Base-by-base conservation (phyloP, 2,329 filamentous ascomycete species). In the Niveomyces coronatus region DNA sequence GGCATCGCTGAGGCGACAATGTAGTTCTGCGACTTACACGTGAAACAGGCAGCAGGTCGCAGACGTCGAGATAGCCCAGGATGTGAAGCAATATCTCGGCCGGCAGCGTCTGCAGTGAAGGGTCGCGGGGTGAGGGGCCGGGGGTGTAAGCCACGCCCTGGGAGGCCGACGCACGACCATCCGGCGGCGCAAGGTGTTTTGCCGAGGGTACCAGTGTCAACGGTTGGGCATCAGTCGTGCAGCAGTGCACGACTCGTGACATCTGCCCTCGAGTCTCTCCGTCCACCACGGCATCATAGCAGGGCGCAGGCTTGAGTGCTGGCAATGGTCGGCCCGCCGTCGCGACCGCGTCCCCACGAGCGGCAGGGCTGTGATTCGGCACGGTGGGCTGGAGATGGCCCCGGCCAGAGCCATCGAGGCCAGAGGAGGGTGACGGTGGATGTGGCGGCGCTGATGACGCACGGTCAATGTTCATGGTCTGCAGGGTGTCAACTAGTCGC, bases 11-110 rank as follows among this genome's bases (percentile, higher is more conserved):
- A 14, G 11, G n/a, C 14, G 31, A 9, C 26, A 19, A 16, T 29
- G 28, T 15, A 40, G 18, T 28, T 24, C 15, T 22, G 29, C 38
- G 19, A 64, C 65, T 56, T 65, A 77, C 73, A 59, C 73, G 64
- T 36, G 73, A 77, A 37, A 63, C 64, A 44, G 65, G 61, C 37
- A 77, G 57, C 42, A 77, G 54, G 53, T 78, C 74, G 50, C 61
- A 62, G 31, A 77, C 70, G 44, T 78, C 74, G 39, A 78, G 57
- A 46, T 68, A 73, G 37, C 64, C 61, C 44, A 76, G 57, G 29
- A 78, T 70, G 40, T 72, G 65, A 44, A 71, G 63, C 37, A 77
- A 54, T 19, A 77, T 53, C 54, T 78, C 74, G 53, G 70, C 75
- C 17, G 74, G 74, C 32, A 78, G 56, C 14, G 23, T 19, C 7